phyloP scores from a whole-genome alignment of 208 protist genomes.

The Trypanosoma theileri region DNA sequence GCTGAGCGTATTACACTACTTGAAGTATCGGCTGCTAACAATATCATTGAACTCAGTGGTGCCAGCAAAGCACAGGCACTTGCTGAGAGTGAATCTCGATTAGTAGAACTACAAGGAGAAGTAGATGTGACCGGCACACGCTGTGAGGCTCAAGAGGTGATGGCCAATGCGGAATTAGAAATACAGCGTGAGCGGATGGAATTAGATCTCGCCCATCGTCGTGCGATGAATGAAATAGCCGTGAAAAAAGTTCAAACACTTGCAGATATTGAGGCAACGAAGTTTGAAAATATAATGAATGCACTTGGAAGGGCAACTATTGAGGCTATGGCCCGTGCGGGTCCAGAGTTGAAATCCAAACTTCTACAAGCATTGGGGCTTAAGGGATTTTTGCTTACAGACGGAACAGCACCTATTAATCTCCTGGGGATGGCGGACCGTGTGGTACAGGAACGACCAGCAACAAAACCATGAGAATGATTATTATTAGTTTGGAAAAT shows the following conservation, averaged over 20 bases:
- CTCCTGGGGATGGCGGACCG: constrained; percentile 89
- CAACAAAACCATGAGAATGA: too few species aligned
- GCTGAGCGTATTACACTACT: constrained; percentile 61
- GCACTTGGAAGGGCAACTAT: constrained; percentile 89
- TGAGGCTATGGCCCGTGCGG: constrained; percentile 81
- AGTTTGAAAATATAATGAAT: constrained; percentile 76
- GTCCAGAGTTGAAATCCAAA: constrained; percentile 82
- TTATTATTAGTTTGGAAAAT: not conserved
- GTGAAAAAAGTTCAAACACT: constrained; percentile 59
- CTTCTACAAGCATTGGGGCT: constrained; percentile 77
- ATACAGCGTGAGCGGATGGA: constrained; percentile 55
- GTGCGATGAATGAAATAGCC: constrained; percentile 73
- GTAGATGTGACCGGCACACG: constrained; percentile 48
- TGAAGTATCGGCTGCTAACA: constrained; percentile 63
- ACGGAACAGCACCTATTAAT: constrained; percentile 79
- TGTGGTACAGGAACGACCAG: constrained; percentile 38
- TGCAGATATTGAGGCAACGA: constrained; percentile 60
- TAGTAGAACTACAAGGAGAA: constrained; percentile 61
- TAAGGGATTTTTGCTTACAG: constrained; percentile 84
- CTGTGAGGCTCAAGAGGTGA: constrained; percentile 44
- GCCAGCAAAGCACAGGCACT: constrained; percentile 70
- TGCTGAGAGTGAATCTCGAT: constrained; percentile 65
- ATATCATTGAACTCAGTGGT: constrained; percentile 67
- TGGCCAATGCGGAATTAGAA: constrained; percentile 58
- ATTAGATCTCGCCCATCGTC: constrained; percentile 67